Evolutionary conservation across 2,329 filamentous ascomycete species (phyloP).

Genomic region (Basipetospora chlamydospora): DNA sequence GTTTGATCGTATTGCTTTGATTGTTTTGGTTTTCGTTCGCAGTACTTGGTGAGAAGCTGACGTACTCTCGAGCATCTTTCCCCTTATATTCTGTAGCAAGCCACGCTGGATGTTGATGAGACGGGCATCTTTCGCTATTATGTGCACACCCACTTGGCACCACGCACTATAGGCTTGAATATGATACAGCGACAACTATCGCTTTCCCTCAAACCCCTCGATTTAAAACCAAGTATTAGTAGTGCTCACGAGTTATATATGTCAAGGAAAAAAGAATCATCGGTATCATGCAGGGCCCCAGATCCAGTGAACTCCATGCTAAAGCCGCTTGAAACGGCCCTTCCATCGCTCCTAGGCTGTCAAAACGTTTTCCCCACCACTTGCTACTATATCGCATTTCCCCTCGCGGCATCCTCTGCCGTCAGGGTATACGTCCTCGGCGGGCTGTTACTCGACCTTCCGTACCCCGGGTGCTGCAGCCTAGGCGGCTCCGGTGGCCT

Average conservation of each 20-base stretch:
- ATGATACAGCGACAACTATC: neutral
- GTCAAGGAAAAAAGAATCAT: neutral
- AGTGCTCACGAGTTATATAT: too few species aligned
- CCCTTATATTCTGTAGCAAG: too few species aligned
- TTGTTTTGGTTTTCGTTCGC: neutral
- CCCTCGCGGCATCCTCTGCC: conserved; percentile 4
- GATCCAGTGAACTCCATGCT: conserved; percentile 2
- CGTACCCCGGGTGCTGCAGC: conserved; percentile 31
- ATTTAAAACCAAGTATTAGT: neutral
- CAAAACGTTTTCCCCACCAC: neutral
- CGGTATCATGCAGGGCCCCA: neutral
- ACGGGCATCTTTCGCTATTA: too few species aligned
- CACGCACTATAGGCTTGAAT: too few species aligned
- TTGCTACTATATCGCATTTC: neutral
- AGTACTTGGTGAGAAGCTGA: neutral
- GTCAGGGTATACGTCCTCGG: conserved; percentile 9
- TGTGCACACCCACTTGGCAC: neutral
- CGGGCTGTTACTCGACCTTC: conserved; percentile 18
- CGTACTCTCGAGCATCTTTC: too few species aligned
- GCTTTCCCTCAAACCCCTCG: neutral
- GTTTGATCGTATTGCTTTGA: neutral
- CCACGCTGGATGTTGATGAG: too few species aligned
- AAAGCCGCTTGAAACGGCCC: neutral
- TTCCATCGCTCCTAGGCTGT: neutral
- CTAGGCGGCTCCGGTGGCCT: conserved; percentile 21